phyloP scores from a whole-genome alignment of 129 eudicot genomes.

The Helianthus tuberosus region DNA sequence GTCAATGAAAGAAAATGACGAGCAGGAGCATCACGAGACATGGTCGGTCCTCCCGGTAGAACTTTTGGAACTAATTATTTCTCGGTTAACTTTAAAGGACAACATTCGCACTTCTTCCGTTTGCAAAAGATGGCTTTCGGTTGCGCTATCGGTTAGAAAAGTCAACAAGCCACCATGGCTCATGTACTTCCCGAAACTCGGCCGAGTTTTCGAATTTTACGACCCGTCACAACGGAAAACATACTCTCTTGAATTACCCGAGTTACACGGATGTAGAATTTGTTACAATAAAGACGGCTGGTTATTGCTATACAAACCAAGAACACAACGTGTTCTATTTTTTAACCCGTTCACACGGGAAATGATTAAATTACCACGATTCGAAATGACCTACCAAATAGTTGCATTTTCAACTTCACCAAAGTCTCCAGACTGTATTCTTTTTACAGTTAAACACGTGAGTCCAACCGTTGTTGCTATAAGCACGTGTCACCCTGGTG shows the following conservation, averaged over 20 bases:
- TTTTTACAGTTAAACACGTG: constrained; percentile 82
- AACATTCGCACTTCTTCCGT: constrained; percentile 78
- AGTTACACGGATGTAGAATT: constrained; percentile 67
- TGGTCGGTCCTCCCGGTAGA: constrained; percentile 72
- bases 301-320: constrained; percentile 67
- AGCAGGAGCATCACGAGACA: constrained; percentile 41
- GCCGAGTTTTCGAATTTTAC: constrained; percentile 75
- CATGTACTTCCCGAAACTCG: constrained; percentile 84
- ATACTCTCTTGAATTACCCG: constrained; percentile 65
- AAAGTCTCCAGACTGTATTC: constrained; percentile 61
- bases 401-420: constrained; percentile 85
- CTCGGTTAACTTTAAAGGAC: constrained; percentile 57
- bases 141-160: constrained; percentile 67
- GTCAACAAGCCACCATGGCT: constrained; percentile 82
- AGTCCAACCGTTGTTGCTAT: constrained; percentile 82
- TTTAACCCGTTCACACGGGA: constrained; percentile 77
- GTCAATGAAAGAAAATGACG: constrained; percentile 25
- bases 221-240: constrained; percentile 73
- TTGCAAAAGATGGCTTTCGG: constrained; percentile 73
- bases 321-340: constrained; percentile 64
- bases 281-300: constrained; percentile 85
- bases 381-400: constrained; percentile 70
- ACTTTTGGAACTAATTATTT: constrained; percentile 62
- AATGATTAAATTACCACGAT: constrained; percentile 67
- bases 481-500: constrained; percentile 80